Percentiles rank a stretch among this genome's conserved stretches.
Evolutionary conservation across 768 basidiomycete genomes (phyloP).

Genomic region (Kwoniella botswanensis): DNA sequence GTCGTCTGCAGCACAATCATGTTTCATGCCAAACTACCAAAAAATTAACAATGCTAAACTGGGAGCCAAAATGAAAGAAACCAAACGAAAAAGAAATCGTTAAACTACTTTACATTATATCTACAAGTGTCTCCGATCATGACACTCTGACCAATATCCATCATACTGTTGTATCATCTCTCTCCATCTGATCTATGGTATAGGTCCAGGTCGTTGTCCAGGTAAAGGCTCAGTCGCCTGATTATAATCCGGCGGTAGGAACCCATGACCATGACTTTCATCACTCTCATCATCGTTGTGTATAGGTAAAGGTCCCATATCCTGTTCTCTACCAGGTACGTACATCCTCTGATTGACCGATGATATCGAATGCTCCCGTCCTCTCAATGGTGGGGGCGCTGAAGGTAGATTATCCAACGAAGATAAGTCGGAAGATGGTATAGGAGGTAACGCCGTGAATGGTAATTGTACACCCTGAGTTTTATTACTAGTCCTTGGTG

Average conservation of each 20-base stretch:
- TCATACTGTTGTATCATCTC: too few relatives aligned
- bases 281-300: conserved; percentile 11
- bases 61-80: too few relatives aligned
- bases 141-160: too few relatives aligned
- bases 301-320: conserved; percentile 24
- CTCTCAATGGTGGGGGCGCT: background rate
- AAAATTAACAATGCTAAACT: too few relatives aligned
- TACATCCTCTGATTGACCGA: conserved; percentile 17
- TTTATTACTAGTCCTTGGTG: background rate
- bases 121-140: too few relatives aligned
- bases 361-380: background rate
- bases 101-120: too few relatives aligned
- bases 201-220: conserved; percentile 7
- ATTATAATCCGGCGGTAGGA: conserved; percentile 29
- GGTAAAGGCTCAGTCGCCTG: conserved; percentile 35
- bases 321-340: conserved; percentile 26
- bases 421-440: conserved; percentile 4
- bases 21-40: too few relatives aligned
- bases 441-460: conserved; percentile 12
- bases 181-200: too few relatives aligned
- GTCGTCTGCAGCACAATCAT: too few relatives aligned
- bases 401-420: background rate
- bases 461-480: conserved; percentile 7
- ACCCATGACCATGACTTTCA: background rate
- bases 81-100: too few relatives aligned